These are phyloP conservation scores for Dothiorella sarmentorum DNA, from an alignment of 2,329 filamentous ascomycete species.

Conservation along the genomic window DNA sequence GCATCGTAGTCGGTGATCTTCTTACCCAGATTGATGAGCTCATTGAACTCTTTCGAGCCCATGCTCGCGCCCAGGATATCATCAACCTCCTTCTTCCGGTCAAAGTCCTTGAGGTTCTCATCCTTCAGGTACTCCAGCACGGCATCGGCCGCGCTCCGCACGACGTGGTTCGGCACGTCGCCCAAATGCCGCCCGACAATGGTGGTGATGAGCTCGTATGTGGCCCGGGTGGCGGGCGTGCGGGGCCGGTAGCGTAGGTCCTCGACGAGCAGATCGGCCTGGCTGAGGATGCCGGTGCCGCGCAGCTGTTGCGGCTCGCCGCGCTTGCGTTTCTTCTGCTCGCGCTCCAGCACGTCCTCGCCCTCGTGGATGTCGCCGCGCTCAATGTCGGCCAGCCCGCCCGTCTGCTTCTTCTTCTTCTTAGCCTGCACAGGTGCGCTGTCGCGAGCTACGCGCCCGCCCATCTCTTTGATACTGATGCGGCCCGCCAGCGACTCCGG, in stretches of 20 bases:
- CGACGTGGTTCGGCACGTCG: slow-evolving; percentile 87
- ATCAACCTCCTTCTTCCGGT: slow-evolving; percentile 97
- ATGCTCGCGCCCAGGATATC: slow-evolving; percentile 83
- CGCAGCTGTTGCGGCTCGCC: slow-evolving; percentile 68
- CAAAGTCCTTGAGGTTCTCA: slow-evolving; percentile 91
- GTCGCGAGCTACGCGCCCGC: slow-evolving; percentile 75
- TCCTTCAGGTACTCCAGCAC: slow-evolving; percentile 91
- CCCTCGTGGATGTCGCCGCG: slow-evolving; percentile 75
- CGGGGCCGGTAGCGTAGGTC: slow-evolving; percentile 88
- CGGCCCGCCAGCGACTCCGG: slow-evolving; percentile 95
- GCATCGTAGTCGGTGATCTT: slow-evolving; percentile 99
- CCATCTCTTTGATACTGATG: slow-evolving; percentile 94
- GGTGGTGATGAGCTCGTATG: slow-evolving; percentile 90
- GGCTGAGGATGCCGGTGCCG: slow-evolving; percentile 74
- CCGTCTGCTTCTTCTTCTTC: slow-evolving; percentile 49
- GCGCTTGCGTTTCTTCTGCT: slow-evolving; percentile 81
- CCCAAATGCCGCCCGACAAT: slow-evolving; percentile 85
- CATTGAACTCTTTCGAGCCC: slow-evolving; percentile 89
- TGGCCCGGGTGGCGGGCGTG: slow-evolving; percentile 85
- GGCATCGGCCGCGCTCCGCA: slow-evolving; percentile 89
- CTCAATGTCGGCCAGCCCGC: slow-evolving; percentile 66
- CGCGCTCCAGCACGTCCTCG: slow-evolving; percentile 75
- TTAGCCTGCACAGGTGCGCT: slow-evolving; percentile 72
- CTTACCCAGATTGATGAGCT: slow-evolving; percentile 92
- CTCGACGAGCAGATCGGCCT: slow-evolving; percentile 82